These are phyloP conservation scores for Phytophthora crassamura DNA, from an alignment of 352 stramenopile genomes.

Conservation along the genomic window DNA sequence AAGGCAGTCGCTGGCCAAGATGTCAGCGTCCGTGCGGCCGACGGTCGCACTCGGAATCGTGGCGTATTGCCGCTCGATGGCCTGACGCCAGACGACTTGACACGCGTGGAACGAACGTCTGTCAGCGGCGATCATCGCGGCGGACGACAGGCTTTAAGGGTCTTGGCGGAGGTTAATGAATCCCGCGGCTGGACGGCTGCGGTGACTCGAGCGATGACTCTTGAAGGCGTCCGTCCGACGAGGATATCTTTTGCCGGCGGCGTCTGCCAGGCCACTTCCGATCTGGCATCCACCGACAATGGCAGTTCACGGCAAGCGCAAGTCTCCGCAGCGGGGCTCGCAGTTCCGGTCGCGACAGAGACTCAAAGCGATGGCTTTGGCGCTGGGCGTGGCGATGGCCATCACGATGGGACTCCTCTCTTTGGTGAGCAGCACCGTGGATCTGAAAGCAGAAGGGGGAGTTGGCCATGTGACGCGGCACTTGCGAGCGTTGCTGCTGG, in stretches of 20 bases:
- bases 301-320: background rate
- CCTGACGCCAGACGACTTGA: background rate
- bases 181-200: background rate
- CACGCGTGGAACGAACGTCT: background rate
- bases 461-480: constrained; percentile 8
- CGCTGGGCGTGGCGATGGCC: constrained; percentile 19
- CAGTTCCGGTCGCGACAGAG: constrained; percentile 12
- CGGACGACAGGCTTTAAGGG: too few relatives aligned
- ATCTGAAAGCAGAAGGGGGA: background rate
- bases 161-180: too few relatives aligned
- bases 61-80: background rate
- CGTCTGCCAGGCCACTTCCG: background rate
- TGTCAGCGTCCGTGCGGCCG: constrained; percentile 3
- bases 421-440: constrained; percentile 11
- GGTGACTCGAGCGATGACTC: background rate
- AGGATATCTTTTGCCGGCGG: constrained; percentile 5
- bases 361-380: constrained; percentile 12
- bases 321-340: constrained; percentile 1
- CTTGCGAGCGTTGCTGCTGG: constrained; percentile 4
- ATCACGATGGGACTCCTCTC: constrained; percentile 27
- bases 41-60: constrained; percentile 11
- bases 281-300: constrained; percentile 13
- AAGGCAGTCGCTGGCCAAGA: background rate
- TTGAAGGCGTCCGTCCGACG: background rate
- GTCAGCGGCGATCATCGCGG: background rate